phyloP scores from a whole-genome alignment of 768 basidiomycete genomes.

The Podaxis sp. region DNA sequence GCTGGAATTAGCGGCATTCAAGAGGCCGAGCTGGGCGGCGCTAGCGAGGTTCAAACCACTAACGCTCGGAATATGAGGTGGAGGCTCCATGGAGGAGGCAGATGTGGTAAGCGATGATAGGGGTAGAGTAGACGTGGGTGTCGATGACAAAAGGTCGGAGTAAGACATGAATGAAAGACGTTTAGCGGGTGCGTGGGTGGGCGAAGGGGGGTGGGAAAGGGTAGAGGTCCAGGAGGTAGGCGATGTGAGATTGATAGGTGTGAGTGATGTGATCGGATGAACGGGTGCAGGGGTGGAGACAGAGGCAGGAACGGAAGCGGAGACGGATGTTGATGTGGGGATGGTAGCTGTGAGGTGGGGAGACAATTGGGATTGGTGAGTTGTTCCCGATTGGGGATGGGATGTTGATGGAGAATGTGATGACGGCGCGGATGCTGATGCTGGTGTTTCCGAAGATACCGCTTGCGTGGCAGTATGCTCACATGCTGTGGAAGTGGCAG shows the following conservation, averaged over 20 bases:
- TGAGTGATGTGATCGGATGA: constrained; percentile 19
- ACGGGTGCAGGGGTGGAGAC: not conserved
- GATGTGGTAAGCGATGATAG: constrained; percentile 73
- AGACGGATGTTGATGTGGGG: not conserved
- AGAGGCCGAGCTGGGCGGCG: not conserved
- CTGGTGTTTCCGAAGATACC: not conserved
- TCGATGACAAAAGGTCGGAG: constrained; percentile 76
- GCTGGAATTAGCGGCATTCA: constrained; percentile 12
- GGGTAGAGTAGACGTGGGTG: constrained; percentile 70
- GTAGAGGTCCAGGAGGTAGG: constrained; percentile 21
- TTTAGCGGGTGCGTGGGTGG: constrained; percentile 51
- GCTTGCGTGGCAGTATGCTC: not conserved
- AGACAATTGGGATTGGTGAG: not conserved
- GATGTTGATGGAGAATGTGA: constrained; percentile 1
- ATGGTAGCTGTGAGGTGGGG: not conserved
- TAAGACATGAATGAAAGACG: constrained; percentile 90
- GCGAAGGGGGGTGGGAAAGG: constrained; percentile 37
- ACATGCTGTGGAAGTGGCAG: constrained; percentile 20
- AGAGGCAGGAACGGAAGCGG: constrained; percentile 5
- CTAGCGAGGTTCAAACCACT: constrained; percentile 36
- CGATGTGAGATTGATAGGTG: not conserved
- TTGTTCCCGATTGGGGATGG: not conserved
- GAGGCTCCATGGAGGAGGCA: constrained; percentile 54
- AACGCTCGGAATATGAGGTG: constrained; percentile 74
- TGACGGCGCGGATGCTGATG: constrained; percentile 13